phyloP scores from a whole-genome alignment of 768 basidiomycete genomes.

The Tylopilus balloui region DNA sequence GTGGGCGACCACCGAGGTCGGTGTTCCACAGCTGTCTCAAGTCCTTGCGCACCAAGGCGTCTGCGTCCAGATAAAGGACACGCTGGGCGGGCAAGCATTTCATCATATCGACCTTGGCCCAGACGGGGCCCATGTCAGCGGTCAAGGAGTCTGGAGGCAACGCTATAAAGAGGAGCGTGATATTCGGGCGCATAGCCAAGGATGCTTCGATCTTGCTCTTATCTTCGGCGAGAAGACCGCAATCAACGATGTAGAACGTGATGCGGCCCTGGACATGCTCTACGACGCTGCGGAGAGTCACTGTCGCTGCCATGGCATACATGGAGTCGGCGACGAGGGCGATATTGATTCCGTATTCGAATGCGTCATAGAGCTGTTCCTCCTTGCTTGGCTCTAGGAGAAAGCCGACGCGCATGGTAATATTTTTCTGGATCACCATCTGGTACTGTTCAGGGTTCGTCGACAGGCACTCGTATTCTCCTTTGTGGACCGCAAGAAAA shows the following conservation, averaged over 20 bases:
- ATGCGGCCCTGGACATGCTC: constrained; percentile 36
- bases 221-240: constrained; percentile 38
- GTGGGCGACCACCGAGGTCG: constrained; percentile 37
- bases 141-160: constrained; percentile 32
- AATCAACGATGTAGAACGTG: constrained; percentile 49
- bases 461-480: constrained; percentile 43
- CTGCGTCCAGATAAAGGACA: constrained; percentile 50
- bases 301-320: constrained; percentile 47
- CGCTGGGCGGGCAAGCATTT: constrained; percentile 45
- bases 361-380: constrained; percentile 12
- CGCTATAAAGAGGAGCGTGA: constrained; percentile 42
- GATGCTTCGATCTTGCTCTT: constrained; percentile 31
- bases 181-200: constrained; percentile 23
- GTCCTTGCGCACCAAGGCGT: constrained; percentile 42
- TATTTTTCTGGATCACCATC: constrained; percentile 47
- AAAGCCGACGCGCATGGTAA: constrained; percentile 53
- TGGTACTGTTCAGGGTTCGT: constrained; percentile 40
- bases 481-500: constrained; percentile 47
- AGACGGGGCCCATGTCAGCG: constrained; percentile 30
- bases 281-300: constrained; percentile 41
- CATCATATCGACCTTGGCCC: constrained; percentile 52
- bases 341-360: constrained; percentile 47
- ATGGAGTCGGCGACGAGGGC: constrained; percentile 40
- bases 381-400: constrained; percentile 11
- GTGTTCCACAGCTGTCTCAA: constrained; percentile 42